Evolutionary conservation across 2,329 filamentous ascomycete genomes (phyloP).

Genomic region (Aurifilum marmelostoma): DNA sequence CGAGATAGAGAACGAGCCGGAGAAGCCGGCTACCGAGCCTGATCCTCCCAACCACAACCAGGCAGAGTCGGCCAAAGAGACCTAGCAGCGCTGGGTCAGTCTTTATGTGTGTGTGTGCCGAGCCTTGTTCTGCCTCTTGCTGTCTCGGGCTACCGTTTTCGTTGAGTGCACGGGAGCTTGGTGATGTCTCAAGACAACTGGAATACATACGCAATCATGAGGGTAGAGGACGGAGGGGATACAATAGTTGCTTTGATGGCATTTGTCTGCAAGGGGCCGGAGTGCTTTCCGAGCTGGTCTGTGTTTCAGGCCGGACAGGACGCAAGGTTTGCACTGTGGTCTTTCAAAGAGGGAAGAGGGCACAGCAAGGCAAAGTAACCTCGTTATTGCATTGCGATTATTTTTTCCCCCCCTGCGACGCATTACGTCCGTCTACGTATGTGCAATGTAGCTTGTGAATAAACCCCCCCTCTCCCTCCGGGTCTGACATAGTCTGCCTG

Average conservation of each 20-base stretch:
- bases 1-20: slow-evolving; percentile 24
- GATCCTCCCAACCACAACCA: slow-evolving; percentile 8
- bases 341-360: neutral
- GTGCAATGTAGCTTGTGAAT: slow-evolving; percentile 11
- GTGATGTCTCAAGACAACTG: neutral
- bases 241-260: neutral
- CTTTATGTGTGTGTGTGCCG: neutral
- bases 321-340: neutral
- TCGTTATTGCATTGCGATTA: slow-evolving; percentile 11
- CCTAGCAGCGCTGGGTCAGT: neutral
- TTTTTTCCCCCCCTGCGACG: slow-evolving; percentile 1
- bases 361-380: slow-evolving; percentile 5
- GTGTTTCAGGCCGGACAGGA: neutral
- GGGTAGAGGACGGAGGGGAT: neutral
- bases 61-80: slow-evolving; percentile 9
- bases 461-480: neutral
- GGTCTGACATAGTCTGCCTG: slow-evolving; percentile 13
- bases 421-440: slow-evolving; percentile 8
- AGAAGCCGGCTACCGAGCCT: slow-evolving; percentile 17
- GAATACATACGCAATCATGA: neutral
- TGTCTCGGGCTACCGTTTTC: slow-evolving; percentile 24
- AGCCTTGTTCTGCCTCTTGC: slow-evolving; percentile 16
- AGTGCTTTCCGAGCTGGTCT: neutral
- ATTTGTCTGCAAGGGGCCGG: neutral
- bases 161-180: neutral